These are phyloP conservation scores for Caloboletus inedulis DNA, from an alignment of 1,284 basidiomycete genomes.

Conservation along the genomic window DNA sequence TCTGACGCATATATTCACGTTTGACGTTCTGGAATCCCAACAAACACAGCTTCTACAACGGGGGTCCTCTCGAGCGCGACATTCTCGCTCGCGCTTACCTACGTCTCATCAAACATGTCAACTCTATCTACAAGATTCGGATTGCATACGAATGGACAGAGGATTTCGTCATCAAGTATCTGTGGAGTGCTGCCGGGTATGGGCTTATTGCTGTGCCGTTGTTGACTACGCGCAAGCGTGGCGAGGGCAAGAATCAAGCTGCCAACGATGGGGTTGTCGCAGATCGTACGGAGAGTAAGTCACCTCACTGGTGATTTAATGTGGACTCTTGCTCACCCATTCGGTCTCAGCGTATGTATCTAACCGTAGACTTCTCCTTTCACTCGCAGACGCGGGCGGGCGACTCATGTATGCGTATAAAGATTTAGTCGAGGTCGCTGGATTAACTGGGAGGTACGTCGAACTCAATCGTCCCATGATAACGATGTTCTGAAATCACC, in stretches of 20 bases:
- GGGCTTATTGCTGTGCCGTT: conserved; percentile 86
- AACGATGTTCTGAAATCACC: not conserved
- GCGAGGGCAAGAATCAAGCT: conserved; percentile 1
- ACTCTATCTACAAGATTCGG: conserved; percentile 89
- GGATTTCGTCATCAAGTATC: conserved; percentile 92
- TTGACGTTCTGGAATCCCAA: not conserved
- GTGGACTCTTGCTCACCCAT: not conserved
- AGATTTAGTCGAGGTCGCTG: conserved; percentile 90
- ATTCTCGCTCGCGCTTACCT: conserved; percentile 83
- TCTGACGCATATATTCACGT: conserved; percentile 1
- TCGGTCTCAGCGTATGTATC: conserved; percentile 85
- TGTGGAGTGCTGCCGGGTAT: conserved; percentile 91
- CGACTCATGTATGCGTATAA: conserved; percentile 91
- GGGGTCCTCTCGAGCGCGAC: conserved; percentile 79
- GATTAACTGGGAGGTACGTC: conserved; percentile 73
- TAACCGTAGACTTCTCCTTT: conserved; percentile 87
- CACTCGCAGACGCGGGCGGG: conserved; percentile 93
- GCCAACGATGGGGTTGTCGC: conserved; percentile 43
- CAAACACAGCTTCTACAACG: conserved; percentile 82
- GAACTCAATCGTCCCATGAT: too few relatives aligned
- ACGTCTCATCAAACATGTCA: conserved; percentile 83
- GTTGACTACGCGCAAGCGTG: conserved; percentile 53
- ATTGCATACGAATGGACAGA: conserved; percentile 89
- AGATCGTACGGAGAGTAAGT: conserved; percentile 61
- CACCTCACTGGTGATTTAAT: not conserved